Evolutionary conservation across 768 basidiomycete species (phyloP), one percentile per base, ranked within the genome.

Genomic region (Podaxis mareebaensis): DNA sequence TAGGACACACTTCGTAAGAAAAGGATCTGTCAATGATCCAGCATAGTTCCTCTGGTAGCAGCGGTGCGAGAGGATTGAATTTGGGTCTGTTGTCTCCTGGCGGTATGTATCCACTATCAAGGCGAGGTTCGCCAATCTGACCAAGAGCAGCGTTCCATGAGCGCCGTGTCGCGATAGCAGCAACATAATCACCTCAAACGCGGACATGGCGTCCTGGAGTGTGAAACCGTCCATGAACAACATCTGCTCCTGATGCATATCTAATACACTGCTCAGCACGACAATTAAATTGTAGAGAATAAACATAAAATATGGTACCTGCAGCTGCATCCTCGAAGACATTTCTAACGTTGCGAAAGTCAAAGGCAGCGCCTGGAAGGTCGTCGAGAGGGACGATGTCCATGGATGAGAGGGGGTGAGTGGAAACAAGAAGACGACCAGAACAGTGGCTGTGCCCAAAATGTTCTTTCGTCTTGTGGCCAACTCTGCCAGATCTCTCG

Each of bases 181-280:
- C 48, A 39, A 12, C 22, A 12, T 28, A 57, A 61, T 46, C 71
- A 91, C 93, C 84, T 95, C 91, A 60, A 97, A 87, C 13, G 93
- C 92, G 68, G 91, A 91, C 95, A 98, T 96, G n/a, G 93, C 89
- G 65, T 98, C 95, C 65, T 89, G 83, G 53, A 96, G 79, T 17
- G 85, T 84, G 67, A 93, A 90, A 33, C 83, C 85, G 0, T 87
- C 83, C 68, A 85, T 86, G 38, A 93, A 81, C 5, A 95, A 64
- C 63, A 94, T 76, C 40, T 80, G 80, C 12, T 85, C 87, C 0
- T 81, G 76, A 33, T 82, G 78, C 84, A 96, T 86, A 46, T 86
- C 93, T 79, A 63, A 2, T 58, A 58, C 44, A 44, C 33, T 33
- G 33, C 3, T 33, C 57, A 57, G 49, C 67, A 39, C 46, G 64